These are phyloP conservation scores for Sarcomyxa edulis DNA, from an alignment of 768 basidiomycete species.

Conservation along the genomic window DNA sequence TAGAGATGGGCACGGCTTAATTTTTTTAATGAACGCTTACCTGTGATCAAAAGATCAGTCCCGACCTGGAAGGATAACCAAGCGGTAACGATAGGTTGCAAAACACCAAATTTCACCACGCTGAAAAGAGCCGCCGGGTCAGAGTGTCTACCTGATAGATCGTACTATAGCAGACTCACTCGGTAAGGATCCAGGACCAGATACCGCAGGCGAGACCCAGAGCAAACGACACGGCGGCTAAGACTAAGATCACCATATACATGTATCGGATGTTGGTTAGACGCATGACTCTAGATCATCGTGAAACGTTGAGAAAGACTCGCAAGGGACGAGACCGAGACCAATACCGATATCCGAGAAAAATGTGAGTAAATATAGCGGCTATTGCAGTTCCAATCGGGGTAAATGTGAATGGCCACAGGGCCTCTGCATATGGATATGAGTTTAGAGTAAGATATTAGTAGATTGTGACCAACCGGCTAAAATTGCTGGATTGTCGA, in stretches of 20 bases:
- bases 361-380: slow-evolving; percentile 14
- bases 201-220: slow-evolving; percentile 5
- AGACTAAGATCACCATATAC: slow-evolving; percentile 1
- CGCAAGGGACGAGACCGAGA: neutral
- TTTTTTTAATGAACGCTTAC: too few species aligned
- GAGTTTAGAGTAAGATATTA: neutral
- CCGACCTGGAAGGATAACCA: slow-evolving; percentile 15
- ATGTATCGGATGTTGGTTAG: neutral
- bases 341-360: slow-evolving; percentile 14
- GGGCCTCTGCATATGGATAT: slow-evolving; percentile 2
- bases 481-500: slow-evolving; percentile 10
- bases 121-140: neutral
- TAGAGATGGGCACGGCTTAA: too few species aligned
- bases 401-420: slow-evolving; percentile 12
- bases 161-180: neutral
- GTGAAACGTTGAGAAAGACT: too few species aligned
- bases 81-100: slow-evolving; percentile 8
- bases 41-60: slow-evolving; percentile 12
- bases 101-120: slow-evolving; percentile 2
- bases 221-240: neutral
- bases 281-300: slow-evolving; percentile 5
- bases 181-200: slow-evolving; percentile 3
- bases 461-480: slow-evolving; percentile 9
- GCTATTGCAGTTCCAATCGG: slow-evolving; percentile 10
- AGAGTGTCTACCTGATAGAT: neutral